phyloP scores from a whole-genome alignment of 805 yeast species.

The Saccharomycodes ludwigii region DNA sequence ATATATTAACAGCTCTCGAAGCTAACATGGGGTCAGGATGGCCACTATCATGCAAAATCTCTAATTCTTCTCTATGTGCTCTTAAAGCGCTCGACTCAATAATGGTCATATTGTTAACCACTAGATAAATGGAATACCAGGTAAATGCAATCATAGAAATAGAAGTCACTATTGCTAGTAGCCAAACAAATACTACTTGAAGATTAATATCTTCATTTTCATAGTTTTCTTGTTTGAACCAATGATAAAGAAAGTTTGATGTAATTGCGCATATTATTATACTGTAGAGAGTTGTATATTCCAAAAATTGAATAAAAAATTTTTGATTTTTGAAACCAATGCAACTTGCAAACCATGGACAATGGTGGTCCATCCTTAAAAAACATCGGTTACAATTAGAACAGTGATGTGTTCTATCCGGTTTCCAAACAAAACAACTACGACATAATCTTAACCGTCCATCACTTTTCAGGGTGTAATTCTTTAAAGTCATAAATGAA shows the following conservation, averaged over 20 bases:
- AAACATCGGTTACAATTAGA: slow-evolving; percentile 58
- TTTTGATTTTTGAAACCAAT: slow-evolving; percentile 76
- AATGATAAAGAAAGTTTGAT: slow-evolving; percentile 31
- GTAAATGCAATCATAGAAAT: slow-evolving; percentile 48
- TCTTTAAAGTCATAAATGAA: slow-evolving; percentile 25
- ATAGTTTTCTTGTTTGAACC: slow-evolving; percentile 33
- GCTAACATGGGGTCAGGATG: slow-evolving; percentile 32
- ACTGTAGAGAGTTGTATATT: neutral
- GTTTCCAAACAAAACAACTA: slow-evolving; percentile 66
- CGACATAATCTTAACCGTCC: slow-evolving; percentile 59
- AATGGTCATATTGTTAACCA: slow-evolving; percentile 62
- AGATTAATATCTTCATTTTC: slow-evolving; percentile 36
- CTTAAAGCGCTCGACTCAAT: slow-evolving; percentile 57
- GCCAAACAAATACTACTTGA: slow-evolving; percentile 46
- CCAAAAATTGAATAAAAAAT: slow-evolving; percentile 61
- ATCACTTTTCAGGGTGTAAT: slow-evolving; percentile 36
- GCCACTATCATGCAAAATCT: slow-evolving; percentile 22
- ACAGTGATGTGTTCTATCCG: slow-evolving; percentile 83
- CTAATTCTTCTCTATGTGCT: slow-evolving; percentile 31
- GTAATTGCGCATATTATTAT: too few relatives aligned
- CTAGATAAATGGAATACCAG: slow-evolving; percentile 44
- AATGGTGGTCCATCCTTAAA: slow-evolving; percentile 85
- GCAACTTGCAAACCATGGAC: slow-evolving; percentile 89
- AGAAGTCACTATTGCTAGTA: slow-evolving; percentile 40
- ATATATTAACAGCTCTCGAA: slow-evolving; percentile 48